phyloP scores from a whole-genome alignment of 345 rosid genomes.

The Aethionema arabicum region DNA sequence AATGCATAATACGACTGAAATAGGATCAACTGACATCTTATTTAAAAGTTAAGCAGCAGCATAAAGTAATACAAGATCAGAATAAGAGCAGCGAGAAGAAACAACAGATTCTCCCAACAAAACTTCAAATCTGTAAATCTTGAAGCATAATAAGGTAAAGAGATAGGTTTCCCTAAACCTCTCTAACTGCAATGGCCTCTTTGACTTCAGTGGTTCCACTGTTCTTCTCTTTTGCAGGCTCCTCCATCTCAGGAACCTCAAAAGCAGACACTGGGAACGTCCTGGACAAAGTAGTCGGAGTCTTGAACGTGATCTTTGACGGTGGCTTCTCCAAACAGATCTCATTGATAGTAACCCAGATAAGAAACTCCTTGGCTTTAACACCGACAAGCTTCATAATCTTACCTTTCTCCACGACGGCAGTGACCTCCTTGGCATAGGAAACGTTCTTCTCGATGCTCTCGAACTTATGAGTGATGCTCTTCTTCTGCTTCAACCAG shows the following conservation, averaged over 20 bases:
- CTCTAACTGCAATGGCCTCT: conserved; percentile 40
- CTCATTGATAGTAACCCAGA: conserved; percentile 73
- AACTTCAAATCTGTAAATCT: too few relatives aligned
- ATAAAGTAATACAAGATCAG: conserved; percentile 23
- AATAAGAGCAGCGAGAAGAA: conserved; percentile 13
- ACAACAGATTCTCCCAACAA: too few relatives aligned
- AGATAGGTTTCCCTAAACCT: conserved; percentile 27
- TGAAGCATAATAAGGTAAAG: neutral
- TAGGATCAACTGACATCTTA: conserved; percentile 11
- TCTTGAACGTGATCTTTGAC: conserved; percentile 67
- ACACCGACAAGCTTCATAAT: conserved; percentile 95
- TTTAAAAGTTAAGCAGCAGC: conserved; percentile 14
- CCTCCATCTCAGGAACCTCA: conserved; percentile 36
- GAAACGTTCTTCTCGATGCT: conserved; percentile 55
- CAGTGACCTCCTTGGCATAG: conserved; percentile 78
- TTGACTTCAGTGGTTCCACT: conserved; percentile 26
- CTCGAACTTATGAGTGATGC: conserved; percentile 74
- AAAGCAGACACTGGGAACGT: conserved; percentile 73
- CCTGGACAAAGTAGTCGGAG: conserved; percentile 72
- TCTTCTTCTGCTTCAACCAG: conserved; percentile 90
- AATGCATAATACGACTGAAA: neutral
- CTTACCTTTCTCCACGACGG: conserved; percentile 53
- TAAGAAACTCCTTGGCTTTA: conserved; percentile 82
- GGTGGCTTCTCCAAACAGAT: conserved; percentile 56
- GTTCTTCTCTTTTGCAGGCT: conserved; percentile 33